Percentiles rank a stretch among this genome's conserved stretches.
Evolutionary conservation across 2,329 filamentous ascomycete genomes (phyloP).

Genomic region (Hymenoscyphus repandus): DNA sequence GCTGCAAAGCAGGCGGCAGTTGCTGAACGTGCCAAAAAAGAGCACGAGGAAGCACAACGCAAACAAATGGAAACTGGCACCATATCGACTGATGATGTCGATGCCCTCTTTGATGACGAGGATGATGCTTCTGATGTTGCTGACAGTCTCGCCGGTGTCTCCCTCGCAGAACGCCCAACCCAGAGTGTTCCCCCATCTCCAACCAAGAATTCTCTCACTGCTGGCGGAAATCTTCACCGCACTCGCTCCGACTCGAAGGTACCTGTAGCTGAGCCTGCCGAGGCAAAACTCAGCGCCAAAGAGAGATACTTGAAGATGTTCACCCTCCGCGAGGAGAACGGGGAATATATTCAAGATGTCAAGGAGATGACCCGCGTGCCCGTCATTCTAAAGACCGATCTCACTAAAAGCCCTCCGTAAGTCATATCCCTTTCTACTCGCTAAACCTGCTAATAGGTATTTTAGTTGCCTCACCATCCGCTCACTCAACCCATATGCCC

Average conservation of each 20-base stretch:
- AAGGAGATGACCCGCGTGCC: slow-evolving; percentile 96
- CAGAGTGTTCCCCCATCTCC: slow-evolving; percentile 95
- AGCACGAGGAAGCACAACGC: slow-evolving; percentile 84
- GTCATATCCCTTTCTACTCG: slow-evolving; percentile 39
- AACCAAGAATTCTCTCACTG: slow-evolving; percentile 64
- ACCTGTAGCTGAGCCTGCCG: slow-evolving; percentile 65
- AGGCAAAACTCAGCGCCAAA: slow-evolving; percentile 81
- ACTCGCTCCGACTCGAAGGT: slow-evolving; percentile 94
- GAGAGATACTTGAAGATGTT: slow-evolving; percentile 94
- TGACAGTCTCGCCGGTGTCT: slow-evolving; percentile 89
- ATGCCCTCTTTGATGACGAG: slow-evolving; percentile 93
- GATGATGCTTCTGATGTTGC: slow-evolving; percentile 76
- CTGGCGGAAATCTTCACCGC: slow-evolving; percentile 68
- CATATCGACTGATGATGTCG: slow-evolving; percentile 86
- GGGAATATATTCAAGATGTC: slow-evolving; percentile 97
- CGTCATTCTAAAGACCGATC: slow-evolving; percentile 97
- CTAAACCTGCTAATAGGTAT: slow-evolving; percentile 34
- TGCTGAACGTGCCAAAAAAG: slow-evolving; percentile 73
- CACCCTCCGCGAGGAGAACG: slow-evolving; percentile 82
- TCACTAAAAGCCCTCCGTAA: slow-evolving; percentile 98
- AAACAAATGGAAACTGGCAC: slow-evolving; percentile 94
- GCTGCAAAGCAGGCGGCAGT: slow-evolving; percentile 77
- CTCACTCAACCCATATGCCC: slow-evolving; percentile 72
- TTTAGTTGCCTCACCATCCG: slow-evolving; percentile 75
- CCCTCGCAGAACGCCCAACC: slow-evolving; percentile 80